Base-by-base conservation (phyloP, 371 early-diverging fungal genomes). In the Mortierella sp. region DNA sequence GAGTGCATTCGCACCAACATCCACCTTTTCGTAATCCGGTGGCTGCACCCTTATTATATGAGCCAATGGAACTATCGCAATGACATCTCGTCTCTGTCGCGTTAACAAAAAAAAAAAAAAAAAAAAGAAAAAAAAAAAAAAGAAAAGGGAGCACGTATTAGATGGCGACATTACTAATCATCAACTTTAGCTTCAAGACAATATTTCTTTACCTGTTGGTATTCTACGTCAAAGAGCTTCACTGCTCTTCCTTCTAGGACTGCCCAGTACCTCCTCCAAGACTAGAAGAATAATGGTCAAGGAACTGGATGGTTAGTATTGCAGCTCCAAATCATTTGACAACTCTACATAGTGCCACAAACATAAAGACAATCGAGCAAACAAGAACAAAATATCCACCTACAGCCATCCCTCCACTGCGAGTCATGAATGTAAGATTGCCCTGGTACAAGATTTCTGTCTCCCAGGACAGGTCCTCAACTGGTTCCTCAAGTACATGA, bases 1-100 rank as follows among this genome's bases (percentile, higher is more conserved):
- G 50, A 77, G 63, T 9, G 72, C 73, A 18, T 79, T 79, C 21
- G 70, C 30, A 11, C 73, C 62, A 1, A 79, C 79, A 11, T 79
- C 73, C 23, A 72, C 70, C 52, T 79, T 79, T 30, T 79, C 79
- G 14, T 69, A 72, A 46, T 79, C 67, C 2, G 72, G 79, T 9
- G 72, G 79, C 44, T 72, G 66, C 1, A 79, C 53, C 1, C 60
- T 23, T 7, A 46, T 53, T 18, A 77, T 45, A 14, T 72, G 64
- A 0, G 64, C 70, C 15, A 79, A 23, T 5, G 79, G 56, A 19
- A 79, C 69, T 1, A 57, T 29, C 4, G 69, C 69, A n/a, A 68
- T 26, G 5, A 68, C 59, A 14, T 74, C 65, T n/a, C 74, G 68
- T 64, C 68, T 74, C 68, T 72, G 6, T 18, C 47, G 25, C 18